phyloP scores from a whole-genome alignment of 2,329 filamentous ascomycete genomes.

The Colletotrichum coccodes region DNA sequence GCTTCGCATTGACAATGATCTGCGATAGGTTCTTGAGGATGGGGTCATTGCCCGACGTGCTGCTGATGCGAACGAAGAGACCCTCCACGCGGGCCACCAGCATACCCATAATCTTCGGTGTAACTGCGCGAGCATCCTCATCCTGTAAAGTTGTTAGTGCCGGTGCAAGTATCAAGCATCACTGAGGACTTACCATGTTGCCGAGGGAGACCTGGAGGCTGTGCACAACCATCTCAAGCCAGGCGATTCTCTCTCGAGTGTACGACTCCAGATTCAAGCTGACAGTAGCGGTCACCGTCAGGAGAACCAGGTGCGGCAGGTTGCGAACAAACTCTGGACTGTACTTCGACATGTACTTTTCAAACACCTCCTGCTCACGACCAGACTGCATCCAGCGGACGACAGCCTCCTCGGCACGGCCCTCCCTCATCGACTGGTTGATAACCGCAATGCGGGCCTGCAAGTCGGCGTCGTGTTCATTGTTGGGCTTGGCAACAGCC shows the following conservation, averaged over 20 bases:
- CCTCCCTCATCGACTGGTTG: slow-evolving; percentile 69
- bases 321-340: slow-evolving; percentile 63
- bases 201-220: slow-evolving; percentile 60
- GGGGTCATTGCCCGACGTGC: slow-evolving; percentile 56
- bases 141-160: slow-evolving; percentile 53
- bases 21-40: slow-evolving; percentile 58
- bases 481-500: slow-evolving; percentile 23
- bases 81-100: slow-evolving; percentile 63
- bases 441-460: slow-evolving; percentile 67
- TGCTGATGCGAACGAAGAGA: slow-evolving; percentile 61
- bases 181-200: slow-evolving; percentile 58
- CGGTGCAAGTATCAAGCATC: background rate
- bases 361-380: slow-evolving; percentile 71
- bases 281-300: slow-evolving; percentile 73
- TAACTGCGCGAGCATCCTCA: slow-evolving; percentile 63
- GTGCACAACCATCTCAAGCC: slow-evolving; percentile 70
- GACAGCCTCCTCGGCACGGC: slow-evolving; percentile 70
- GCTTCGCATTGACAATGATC: slow-evolving; percentile 50
- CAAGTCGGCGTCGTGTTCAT: slow-evolving; percentile 58
- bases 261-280: slow-evolving; percentile 66
- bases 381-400: slow-evolving; percentile 75
- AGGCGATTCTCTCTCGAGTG: slow-evolving; percentile 65
- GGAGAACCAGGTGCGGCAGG: slow-evolving; percentile 68
- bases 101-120: slow-evolving; percentile 66
- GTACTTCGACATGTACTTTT: slow-evolving; percentile 62